phyloP scores from a whole-genome alignment of 1,284 basidiomycete species.

The Ganoderma lucidum region DNA sequence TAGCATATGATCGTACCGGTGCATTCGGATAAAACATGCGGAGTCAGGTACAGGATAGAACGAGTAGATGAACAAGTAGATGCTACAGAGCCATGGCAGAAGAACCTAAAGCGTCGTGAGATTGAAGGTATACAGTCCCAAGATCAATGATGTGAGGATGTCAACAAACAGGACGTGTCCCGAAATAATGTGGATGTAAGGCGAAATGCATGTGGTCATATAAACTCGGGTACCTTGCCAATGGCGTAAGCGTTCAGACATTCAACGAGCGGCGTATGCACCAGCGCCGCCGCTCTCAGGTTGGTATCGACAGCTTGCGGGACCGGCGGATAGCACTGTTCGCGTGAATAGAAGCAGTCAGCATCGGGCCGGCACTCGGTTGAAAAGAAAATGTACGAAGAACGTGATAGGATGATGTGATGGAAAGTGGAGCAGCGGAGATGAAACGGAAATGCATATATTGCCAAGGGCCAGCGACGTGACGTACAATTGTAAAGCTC shows the following conservation, averaged over 20 bases:
- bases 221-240: constrained; percentile 34
- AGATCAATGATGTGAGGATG: not conserved
- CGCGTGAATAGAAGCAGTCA: not conserved
- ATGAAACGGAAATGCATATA: not conserved
- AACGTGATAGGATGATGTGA: not conserved
- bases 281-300: constrained; percentile 33
- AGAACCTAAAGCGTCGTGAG: not conserved
- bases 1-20: not conserved
- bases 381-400: not conserved
- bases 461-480: not conserved
- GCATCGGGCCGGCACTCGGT: not conserved
- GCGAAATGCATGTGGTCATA: not conserved
- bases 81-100: constrained; percentile 1
- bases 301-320: constrained; percentile 37
- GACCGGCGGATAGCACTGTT: constrained; percentile 26
- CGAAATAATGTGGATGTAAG: not conserved
- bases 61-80: not conserved
- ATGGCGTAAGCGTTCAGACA: constrained; percentile 41
- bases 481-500: constrained; percentile 33
- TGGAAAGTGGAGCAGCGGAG: not conserved
- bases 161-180: not conserved
- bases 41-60: not conserved
- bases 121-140: not conserved
- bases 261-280: constrained; percentile 40
- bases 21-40: not conserved